Conservation (phyloP, 176 grass and related monocot genomes). For the maize (Zea mays) region DNA sequence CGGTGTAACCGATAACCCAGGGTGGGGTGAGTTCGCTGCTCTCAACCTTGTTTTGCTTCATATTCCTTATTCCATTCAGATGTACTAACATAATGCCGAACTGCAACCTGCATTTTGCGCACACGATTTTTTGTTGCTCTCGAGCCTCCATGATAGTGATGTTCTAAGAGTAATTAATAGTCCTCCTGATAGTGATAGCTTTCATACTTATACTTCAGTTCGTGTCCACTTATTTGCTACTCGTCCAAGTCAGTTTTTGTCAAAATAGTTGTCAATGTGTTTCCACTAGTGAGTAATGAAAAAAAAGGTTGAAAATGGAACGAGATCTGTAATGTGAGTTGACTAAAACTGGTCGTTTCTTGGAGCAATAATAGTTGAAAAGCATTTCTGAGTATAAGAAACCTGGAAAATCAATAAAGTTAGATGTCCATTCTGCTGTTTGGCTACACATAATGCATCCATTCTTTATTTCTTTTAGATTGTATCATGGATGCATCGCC, state of each 20-base stretch:
- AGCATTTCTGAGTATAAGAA: background rate
- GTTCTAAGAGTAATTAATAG: conserved; percentile 18
- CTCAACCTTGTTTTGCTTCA: background rate
- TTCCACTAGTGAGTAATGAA: background rate
- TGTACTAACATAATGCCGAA: background rate
- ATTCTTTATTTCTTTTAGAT: conserved; percentile 7
- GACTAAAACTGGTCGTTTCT: background rate
- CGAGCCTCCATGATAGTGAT: conserved; percentile 30
- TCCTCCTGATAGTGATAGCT: conserved; percentile 23
- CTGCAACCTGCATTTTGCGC: conserved; percentile 18
- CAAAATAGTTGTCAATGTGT: background rate
- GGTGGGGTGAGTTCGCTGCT: conserved; percentile 63
- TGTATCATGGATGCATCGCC: conserved; percentile 15
- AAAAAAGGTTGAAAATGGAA: conserved; percentile 4
- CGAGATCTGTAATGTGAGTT: background rate
- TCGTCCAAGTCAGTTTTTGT: conserved; percentile 8
- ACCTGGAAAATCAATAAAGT: background rate
- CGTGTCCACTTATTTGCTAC: background rate
- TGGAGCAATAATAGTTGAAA: background rate
- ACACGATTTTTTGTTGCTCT: background rate
- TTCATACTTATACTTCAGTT: background rate
- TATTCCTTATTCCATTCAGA: background rate
- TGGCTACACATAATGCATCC: background rate
- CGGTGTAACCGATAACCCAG: conserved; percentile 72
- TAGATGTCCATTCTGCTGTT: background rate